Percentiles rank a stretch among this genome's conserved stretches.
Conservation (phyloP, 2,329 filamentous ascomycete species). For the Ophiobolus disseminans region DNA sequence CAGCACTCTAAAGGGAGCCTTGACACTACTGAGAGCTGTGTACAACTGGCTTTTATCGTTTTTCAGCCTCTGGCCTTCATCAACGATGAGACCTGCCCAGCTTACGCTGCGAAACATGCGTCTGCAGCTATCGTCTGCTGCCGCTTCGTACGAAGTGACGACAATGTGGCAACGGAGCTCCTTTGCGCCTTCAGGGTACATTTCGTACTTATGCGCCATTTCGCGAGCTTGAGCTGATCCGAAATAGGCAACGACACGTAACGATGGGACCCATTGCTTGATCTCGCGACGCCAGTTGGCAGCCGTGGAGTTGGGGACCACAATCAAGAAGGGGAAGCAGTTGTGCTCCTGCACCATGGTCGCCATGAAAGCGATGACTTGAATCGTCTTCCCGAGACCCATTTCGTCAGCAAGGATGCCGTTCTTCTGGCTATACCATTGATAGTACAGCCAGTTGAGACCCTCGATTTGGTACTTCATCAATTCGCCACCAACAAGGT, state of each 20-base stretch:
- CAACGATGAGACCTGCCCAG: slow-evolving; percentile 89
- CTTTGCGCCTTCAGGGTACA: slow-evolving; percentile 72
- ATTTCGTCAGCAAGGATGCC: slow-evolving; percentile 96
- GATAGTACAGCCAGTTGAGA: slow-evolving; percentile 92
- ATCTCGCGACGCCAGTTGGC: slow-evolving; percentile 98
- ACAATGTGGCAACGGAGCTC: slow-evolving; percentile 88
- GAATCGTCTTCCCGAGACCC: slow-evolving; percentile 97
- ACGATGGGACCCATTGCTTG: slow-evolving; percentile 85
- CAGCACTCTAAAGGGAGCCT: slow-evolving; percentile 81
- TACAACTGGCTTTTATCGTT: slow-evolving; percentile 90
- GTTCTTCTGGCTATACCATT: slow-evolving; percentile 82
- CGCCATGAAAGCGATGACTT: slow-evolving; percentile 83
- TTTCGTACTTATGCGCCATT: slow-evolving; percentile 80
- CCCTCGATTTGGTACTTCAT: slow-evolving; percentile 96
- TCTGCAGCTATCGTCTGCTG: slow-evolving; percentile 73
- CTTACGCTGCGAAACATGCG: slow-evolving; percentile 72
- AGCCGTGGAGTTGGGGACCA: slow-evolving; percentile 93
- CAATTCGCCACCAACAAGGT: slow-evolving; percentile 77
- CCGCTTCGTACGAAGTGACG: slow-evolving; percentile 92
- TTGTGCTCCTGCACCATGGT: slow-evolving; percentile 67
- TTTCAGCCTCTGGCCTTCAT: slow-evolving; percentile 94
- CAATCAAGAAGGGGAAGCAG: slow-evolving; percentile 91
- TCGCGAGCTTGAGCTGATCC: slow-evolving; percentile 77
- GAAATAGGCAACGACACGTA: slow-evolving; percentile 92
- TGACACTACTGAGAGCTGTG: slow-evolving; percentile 72